A percentile compares a stretch with the other conserved stretches of the same genome.
Conservation (phyloP, 495 filamentous ascomycete species). For the Tuber magnatum region DNA sequence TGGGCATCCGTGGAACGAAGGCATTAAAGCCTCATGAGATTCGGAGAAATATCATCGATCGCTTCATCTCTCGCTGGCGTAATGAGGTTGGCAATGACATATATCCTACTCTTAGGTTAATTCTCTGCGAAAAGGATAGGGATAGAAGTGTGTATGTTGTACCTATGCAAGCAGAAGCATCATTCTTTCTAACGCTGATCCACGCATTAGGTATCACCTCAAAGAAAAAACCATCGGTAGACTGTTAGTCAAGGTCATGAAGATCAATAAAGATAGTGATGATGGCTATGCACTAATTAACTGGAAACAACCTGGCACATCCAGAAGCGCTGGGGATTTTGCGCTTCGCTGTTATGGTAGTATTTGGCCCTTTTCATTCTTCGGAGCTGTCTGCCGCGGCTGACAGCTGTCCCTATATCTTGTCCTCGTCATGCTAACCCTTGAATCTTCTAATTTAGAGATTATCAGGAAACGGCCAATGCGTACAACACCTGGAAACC, state of each 20-base stretch:
- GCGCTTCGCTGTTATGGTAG: constrained; percentile 65
- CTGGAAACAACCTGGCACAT: constrained; percentile 82
- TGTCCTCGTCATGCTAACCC: constrained; percentile 14
- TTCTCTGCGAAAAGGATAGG: constrained; percentile 67
- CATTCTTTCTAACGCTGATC: background rate
- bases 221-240: constrained; percentile 90
- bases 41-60: constrained; percentile 75
- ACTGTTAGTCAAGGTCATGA: constrained; percentile 80
- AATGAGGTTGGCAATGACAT: constrained; percentile 83
- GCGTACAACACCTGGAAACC: constrained; percentile 61
- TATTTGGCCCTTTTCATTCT: background rate
- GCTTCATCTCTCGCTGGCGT: constrained; percentile 84
- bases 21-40: constrained; percentile 71
- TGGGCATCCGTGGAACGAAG: constrained; percentile 53
- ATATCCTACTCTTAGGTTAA: constrained; percentile 85
- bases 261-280: constrained; percentile 83
- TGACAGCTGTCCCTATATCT: background rate
- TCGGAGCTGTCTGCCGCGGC: background rate
- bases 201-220: constrained; percentile 59
- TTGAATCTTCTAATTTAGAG: constrained; percentile 44
- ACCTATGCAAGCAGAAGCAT: constrained; percentile 1
- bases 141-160: constrained; percentile 64
- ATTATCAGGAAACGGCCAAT: constrained; percentile 79
- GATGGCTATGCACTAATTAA: constrained; percentile 80
- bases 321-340: constrained; percentile 74